phyloP scores from a whole-genome alignment of 768 basidiomycete species.

The Zangia roseola region DNA sequence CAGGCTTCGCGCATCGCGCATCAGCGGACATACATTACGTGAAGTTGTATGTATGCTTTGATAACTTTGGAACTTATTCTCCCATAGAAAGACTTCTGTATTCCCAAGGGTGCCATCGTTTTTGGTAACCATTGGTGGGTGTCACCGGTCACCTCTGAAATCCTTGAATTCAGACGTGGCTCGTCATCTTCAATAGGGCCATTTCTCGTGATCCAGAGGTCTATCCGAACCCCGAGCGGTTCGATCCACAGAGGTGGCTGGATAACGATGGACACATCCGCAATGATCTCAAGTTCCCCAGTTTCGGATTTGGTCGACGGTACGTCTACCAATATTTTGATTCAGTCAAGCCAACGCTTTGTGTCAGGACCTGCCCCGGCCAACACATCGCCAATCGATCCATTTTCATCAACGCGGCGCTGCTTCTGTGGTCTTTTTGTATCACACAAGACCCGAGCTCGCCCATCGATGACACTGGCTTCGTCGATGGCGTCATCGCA shows the following conservation, averaged over 20 bases:
- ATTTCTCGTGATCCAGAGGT: constrained; percentile 55
- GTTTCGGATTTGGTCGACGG: constrained; percentile 57
- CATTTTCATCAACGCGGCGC: constrained; percentile 62
- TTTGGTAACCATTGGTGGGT: constrained; percentile 38
- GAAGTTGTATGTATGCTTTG: constrained; percentile 3
- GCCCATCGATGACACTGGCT: constrained; percentile 61
- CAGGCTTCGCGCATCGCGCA: constrained; percentile 63
- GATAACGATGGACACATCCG: constrained; percentile 35
- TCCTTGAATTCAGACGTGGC: background rate
- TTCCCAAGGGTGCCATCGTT: constrained; percentile 37
- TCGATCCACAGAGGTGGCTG: constrained; percentile 61
- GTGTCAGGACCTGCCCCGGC: constrained; percentile 59
- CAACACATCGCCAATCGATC: constrained; percentile 62
- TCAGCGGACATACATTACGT: constrained; percentile 67
- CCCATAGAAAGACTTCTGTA: constrained; percentile 34
- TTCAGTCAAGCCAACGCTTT: background rate
- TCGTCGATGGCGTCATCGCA: constrained; percentile 62
- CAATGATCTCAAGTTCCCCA: constrained; percentile 51
- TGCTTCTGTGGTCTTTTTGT: constrained; percentile 65
- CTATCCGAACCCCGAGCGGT: constrained; percentile 60
- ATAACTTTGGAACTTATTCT: background rate
- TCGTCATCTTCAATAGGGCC: constrained; percentile 34
- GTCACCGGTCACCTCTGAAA: background rate
- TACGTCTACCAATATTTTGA: constrained; percentile 2
- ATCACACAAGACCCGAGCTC: constrained; percentile 47